A percentile compares a stretch with the other conserved stretches of the same genome.
These are phyloP conservation scores for Cicer pinnatifidum DNA, from an alignment of 306 rosid species.

Conservation along the genomic window DNA sequence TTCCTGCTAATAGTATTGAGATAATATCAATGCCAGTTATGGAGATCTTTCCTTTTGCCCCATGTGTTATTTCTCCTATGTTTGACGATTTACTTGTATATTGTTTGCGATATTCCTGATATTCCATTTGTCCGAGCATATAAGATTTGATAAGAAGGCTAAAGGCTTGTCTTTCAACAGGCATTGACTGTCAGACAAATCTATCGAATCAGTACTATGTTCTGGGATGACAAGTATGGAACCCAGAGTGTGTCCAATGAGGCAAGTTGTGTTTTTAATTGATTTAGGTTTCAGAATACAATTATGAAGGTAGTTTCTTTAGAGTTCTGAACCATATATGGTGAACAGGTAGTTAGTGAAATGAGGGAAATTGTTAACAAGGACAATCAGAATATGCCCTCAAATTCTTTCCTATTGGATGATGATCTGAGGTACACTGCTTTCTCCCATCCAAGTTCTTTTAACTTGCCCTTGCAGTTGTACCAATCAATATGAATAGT, in stretches of 20 bases:
- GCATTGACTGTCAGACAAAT: constrained; percentile 94
- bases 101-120: constrained; percentile 19
- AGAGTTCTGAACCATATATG: constrained; percentile 42
- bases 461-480: constrained; percentile 18
- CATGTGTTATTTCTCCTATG: constrained; percentile 9
- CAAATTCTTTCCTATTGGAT: constrained; percentile 97
- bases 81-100: constrained; percentile 6
- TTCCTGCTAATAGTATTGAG: constrained; percentile 18
- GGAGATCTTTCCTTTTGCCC: constrained; percentile 20
- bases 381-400: constrained; percentile 85
- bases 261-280: constrained; percentile 67
- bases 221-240: constrained; percentile 99
- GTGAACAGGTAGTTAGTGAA: constrained; percentile 85
- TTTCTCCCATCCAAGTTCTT: constrained; percentile 31
- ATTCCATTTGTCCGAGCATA: constrained; percentile 24
- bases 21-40: neutral
- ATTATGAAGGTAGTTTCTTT: constrained; percentile 6
- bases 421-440: constrained; percentile 87
- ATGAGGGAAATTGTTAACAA: constrained; percentile 91
- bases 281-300: constrained; percentile 23
- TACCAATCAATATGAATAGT: constrained; percentile 20
- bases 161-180: constrained; percentile 52
- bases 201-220: constrained; percentile 97
- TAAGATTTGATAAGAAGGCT: constrained; percentile 24
- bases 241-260: constrained; percentile 97